Conservation (phyloP, 2,329 filamentous ascomycete species). For the Pseudogymnoascus sp. region DNA sequence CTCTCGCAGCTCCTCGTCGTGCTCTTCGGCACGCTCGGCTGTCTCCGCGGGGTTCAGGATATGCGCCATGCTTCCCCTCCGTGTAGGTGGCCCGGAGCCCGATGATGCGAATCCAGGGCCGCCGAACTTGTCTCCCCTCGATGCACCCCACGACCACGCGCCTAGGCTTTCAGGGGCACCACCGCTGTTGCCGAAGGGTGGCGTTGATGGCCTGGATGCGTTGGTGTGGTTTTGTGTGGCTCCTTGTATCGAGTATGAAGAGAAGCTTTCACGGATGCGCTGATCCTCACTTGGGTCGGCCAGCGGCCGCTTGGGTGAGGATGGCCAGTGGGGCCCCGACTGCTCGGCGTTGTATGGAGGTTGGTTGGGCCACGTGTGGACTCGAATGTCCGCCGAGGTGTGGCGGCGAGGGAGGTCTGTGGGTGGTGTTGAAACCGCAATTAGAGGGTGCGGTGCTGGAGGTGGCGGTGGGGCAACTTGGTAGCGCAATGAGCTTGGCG, state of each 20-base stretch:
- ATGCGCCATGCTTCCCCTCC: conserved; percentile 63
- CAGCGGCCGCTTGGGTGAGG: conserved; percentile 49
- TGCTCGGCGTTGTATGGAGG: conserved; percentile 61
- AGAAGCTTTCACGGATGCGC: conserved; percentile 52
- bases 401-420: conserved; percentile 73
- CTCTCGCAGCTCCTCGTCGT: conserved; percentile 53
- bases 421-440: conserved; percentile 53
- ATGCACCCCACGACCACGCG: conserved; percentile 27
- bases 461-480: conserved; percentile 43
- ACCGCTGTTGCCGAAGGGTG: conserved; percentile 24
- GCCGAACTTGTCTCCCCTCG: conserved; percentile 21
- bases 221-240: conserved; percentile 24
- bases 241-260: conserved; percentile 49
- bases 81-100: conserved; percentile 49
- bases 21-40: conserved; percentile 55
- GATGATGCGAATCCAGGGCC: conserved; percentile 26
- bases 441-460: conserved; percentile 54
- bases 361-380: conserved; percentile 66
- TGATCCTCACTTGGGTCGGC: conserved; percentile 45
- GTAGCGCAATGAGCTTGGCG: conserved; percentile 64
- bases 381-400: conserved; percentile 90
- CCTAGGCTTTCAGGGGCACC: conserved; percentile 23
- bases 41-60: conserved; percentile 64
- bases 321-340: conserved; percentile 55
- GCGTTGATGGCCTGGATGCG: conserved; percentile 26